Conservation (phyloP, 148 eudicot genomes). For the Nepenthes gracilis region DNA sequence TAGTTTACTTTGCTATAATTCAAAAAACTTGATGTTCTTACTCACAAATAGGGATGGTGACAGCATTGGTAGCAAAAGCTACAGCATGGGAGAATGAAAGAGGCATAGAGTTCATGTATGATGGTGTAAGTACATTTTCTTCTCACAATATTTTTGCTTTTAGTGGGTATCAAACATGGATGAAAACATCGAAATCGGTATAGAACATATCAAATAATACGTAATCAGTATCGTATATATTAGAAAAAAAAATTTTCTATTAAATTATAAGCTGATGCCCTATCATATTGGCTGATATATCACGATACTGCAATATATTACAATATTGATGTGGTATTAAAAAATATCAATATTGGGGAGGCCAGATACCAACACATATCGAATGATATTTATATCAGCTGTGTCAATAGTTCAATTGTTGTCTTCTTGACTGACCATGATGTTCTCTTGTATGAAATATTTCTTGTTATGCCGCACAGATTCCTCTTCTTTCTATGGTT, state of each 20-base stretch:
- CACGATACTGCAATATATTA: too few relatives aligned
- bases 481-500: slow-evolving; percentile 67
- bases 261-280: too few relatives aligned
- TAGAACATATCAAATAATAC: too few relatives aligned
- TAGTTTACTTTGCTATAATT: neutral
- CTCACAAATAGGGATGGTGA: slow-evolving; percentile 62
- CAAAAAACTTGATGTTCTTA: neutral
- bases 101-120: slow-evolving; percentile 61
- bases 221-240: too few relatives aligned
- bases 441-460: slow-evolving; percentile 1
- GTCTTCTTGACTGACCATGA: neutral
- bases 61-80: slow-evolving; percentile 53
- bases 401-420: neutral
- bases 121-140: slow-evolving; percentile 60
- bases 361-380: too few relatives aligned
- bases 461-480: slow-evolving; percentile 23
- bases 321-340: too few relatives aligned
- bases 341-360: too few relatives aligned
- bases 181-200: too few relatives aligned
- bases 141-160: neutral
- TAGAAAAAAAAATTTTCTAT: too few relatives aligned
- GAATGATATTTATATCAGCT: too few relatives aligned
- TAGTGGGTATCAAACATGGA: neutral
- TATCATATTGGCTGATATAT: too few relatives aligned
- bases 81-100: slow-evolving; percentile 82